Percentiles rank a stretch among this genome's conserved stretches.
These are phyloP conservation scores for Pythium chondricola DNA, from an alignment of 352 stramenopile species.

Conservation along the genomic window DNA sequence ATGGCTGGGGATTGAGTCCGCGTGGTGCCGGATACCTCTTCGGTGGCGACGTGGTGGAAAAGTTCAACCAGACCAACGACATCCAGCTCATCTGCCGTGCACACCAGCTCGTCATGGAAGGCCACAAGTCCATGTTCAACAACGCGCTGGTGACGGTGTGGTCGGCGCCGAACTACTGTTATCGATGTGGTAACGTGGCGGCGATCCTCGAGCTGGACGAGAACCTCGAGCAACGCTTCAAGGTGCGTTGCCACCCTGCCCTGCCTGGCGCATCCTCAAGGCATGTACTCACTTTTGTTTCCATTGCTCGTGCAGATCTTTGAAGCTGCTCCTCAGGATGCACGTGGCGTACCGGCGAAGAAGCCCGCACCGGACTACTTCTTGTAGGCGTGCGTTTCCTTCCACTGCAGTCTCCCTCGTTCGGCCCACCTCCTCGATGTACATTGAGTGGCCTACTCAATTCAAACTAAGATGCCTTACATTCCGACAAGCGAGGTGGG, in stretches of 20 bases:
- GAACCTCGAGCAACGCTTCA: conserved; percentile 88
- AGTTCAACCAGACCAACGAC: conserved; percentile 99
- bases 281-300: background rate
- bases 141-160: conserved; percentile 97
- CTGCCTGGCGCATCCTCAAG: background rate
- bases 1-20: conserved; percentile 97
- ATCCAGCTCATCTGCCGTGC: conserved; percentile 97
- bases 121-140: conserved; percentile 96
- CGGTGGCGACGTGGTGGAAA: conserved; percentile 96
- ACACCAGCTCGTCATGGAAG: conserved; percentile 96
- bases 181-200: conserved; percentile 97
- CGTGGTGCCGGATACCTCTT: conserved; percentile 98
- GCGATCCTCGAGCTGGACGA: conserved; percentile 98
- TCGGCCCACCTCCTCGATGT: background rate
- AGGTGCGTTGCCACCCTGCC: conserved; percentile 17
- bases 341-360: conserved; percentile 95
- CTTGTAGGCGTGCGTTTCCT: conserved; percentile 63
- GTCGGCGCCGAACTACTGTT: conserved; percentile 99
- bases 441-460: too few species aligned
- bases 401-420: background rate
- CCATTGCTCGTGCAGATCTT: conserved; percentile 84
- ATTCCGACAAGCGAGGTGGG: too few species aligned
- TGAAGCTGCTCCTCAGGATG: conserved; percentile 96
- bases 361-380: conserved; percentile 99
- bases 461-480: too few species aligned